Evolutionary conservation across 2,329 filamentous ascomycete genomes (phyloP).

Genomic region (Trichoderma atroviride): DNA sequence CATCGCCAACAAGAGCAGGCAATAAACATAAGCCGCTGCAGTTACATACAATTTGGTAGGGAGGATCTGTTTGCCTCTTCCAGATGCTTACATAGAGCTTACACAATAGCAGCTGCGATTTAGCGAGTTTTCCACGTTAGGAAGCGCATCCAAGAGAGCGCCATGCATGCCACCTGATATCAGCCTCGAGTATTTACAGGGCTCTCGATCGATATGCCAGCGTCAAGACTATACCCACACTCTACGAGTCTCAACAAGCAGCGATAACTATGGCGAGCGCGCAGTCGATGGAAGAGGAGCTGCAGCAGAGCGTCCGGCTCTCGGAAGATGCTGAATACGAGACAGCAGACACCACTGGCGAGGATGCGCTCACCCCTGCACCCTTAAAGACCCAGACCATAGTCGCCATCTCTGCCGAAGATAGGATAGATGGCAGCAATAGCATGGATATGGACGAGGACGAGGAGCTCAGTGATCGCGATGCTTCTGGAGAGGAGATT

Average conservation of each 20-base stretch:
- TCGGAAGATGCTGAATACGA: conserved; percentile 54
- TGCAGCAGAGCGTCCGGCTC: conserved; percentile 58
- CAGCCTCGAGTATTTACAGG: conserved; percentile 30
- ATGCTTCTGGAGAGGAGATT: conserved; percentile 47
- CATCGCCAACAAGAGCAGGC: conserved; percentile 12
- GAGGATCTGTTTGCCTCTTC: neutral
- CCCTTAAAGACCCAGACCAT: conserved; percentile 22
- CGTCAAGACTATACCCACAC: conserved; percentile 27
- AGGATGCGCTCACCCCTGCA: conserved; percentile 32
- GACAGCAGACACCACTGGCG: conserved; percentile 39
- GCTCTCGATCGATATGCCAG: conserved; percentile 38
- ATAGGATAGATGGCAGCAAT: neutral
- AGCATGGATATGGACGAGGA: conserved; percentile 32
- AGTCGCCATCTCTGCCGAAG: neutral
- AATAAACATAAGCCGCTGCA: neutral
- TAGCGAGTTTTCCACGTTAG: conserved; percentile 26
- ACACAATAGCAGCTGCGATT: conserved; percentile 21
- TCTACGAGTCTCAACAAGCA: conserved; percentile 33
- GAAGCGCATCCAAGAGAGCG: conserved; percentile 18
- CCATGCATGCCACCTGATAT: conserved; percentile 34
- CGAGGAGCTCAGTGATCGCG: conserved; percentile 44
- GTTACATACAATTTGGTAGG: conserved; percentile 15
- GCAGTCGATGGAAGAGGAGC: conserved; percentile 60
- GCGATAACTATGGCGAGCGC: conserved; percentile 51
- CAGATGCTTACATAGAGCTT: conserved; percentile 7